phyloP scores from a whole-genome alignment of 192 early-diverging fungal genomes.

The Umbelopsis ramanniana region DNA sequence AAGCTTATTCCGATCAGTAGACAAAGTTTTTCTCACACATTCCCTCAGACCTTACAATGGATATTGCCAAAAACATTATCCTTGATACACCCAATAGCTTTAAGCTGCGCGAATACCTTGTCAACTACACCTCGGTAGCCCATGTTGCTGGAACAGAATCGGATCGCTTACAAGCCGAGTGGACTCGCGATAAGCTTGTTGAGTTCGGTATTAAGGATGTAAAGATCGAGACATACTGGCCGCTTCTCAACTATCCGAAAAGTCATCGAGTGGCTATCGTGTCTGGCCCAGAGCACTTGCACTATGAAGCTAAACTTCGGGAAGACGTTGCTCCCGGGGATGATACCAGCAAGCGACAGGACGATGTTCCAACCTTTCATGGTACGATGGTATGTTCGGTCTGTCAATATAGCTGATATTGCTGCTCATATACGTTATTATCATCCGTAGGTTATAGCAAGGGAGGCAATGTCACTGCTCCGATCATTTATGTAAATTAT shows the following conservation, averaged over 20 bases:
- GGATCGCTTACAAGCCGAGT: constrained; percentile 50
- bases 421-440: neutral
- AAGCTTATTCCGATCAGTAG: too few species aligned
- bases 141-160: constrained; percentile 56
- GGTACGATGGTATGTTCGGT: constrained; percentile 26
- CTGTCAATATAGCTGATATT: neutral
- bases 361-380: constrained; percentile 63
- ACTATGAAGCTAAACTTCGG: constrained; percentile 54
- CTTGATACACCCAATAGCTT: constrained; percentile 45
- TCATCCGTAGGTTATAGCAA: constrained; percentile 43
- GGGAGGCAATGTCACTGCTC: constrained; percentile 62
- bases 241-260: constrained; percentile 56
- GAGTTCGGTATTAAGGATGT: constrained; percentile 51
- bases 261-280: constrained; percentile 52
- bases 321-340: constrained; percentile 58
- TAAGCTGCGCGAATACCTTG: constrained; percentile 44
- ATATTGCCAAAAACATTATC: constrained; percentile 40
- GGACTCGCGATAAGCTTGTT: constrained; percentile 53
- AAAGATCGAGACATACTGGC: constrained; percentile 61
- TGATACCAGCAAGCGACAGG: constrained; percentile 48
- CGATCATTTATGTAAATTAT: constrained; percentile 68
- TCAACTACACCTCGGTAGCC: constrained; percentile 56
- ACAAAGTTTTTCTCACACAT: too few species aligned
- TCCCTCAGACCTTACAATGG: constrained; percentile 20
- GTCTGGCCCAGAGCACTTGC: constrained; percentile 37